Base-by-base conservation (phyloP, 2,329 filamentous ascomycete genomes). In the Orbilia oligospora region DNA sequence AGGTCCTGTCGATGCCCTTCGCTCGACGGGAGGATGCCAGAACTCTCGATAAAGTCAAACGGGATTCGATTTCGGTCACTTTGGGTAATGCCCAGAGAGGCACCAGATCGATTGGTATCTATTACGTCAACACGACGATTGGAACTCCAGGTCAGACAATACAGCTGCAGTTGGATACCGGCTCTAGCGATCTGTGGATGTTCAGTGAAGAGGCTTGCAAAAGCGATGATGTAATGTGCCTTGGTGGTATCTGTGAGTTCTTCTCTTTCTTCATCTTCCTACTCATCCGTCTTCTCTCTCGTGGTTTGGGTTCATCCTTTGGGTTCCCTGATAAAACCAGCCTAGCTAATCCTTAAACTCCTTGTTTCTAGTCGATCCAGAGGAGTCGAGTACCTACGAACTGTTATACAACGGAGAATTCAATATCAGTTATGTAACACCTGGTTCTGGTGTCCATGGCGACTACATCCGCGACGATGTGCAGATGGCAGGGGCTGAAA, bases 141-240 rank as follows among this genome's bases (percentile, higher is more conserved):
- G 89, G 89, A 24, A 90, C 89, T 0, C 89, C 89, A 0, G 82
- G 83, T 46, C 89, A 91, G 81, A 83, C 81, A 14, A 82, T 91
- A 64, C 86, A 87, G 48, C 82, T 90, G 69, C 87, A 90, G 81
- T 85, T 91, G 80, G 89, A 91, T 80, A 91, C 89, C 6, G 89
- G 89, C 36, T 89, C 88, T 81, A 90, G 88, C 80, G 89, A 91
- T 84, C 84, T 91, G 9, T 91, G 89, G 89, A 86, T 88, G 67
- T 77, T 77, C 67, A 77, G 73, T 44, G 27, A 77, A 2, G 58
- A 71, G 58, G 73, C 73, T 6, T 77, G 73, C 51, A 18, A 27
- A 10, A 56, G 24, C 14, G 63, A 75, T 20, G 71, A 77, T 49
- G 51, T 67, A 3, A 49, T 36, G 20, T 77, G 73, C 38, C 61